These are phyloP conservation scores for Penicillium samsonianum DNA, from an alignment of 495 filamentous ascomycete genomes.

Conservation along the genomic window DNA sequence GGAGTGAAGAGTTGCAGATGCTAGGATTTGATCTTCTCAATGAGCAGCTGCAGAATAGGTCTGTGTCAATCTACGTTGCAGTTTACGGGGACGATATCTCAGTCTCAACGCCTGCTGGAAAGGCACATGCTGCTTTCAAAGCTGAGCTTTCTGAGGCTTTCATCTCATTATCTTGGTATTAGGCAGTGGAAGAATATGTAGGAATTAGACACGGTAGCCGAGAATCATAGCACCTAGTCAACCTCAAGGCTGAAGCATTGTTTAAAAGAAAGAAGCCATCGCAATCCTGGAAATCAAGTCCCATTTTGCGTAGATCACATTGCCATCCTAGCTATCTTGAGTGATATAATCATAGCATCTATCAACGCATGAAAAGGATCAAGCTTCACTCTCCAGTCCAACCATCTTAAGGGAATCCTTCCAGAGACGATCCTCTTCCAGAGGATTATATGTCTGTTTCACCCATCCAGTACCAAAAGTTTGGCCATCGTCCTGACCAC, in stretches of 20 bases:
- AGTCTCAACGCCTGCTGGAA: too few relatives aligned
- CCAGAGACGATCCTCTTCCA: slow-evolving; percentile 41
- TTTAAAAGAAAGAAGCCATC: not conserved
- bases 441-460: slow-evolving; percentile 34
- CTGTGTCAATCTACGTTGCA: too few relatives aligned
- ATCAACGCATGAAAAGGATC: not conserved
- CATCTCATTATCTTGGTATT: too few relatives aligned
- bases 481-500: slow-evolving; percentile 14
- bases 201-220: too few relatives aligned
- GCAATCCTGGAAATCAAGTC: not conserved
- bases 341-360: not conserved
- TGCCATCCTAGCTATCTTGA: not conserved
- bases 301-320: not conserved
- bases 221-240: not conserved
- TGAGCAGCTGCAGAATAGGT: too few relatives aligned
- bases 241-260: not conserved
- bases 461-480: slow-evolving; percentile 32
- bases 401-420: slow-evolving; percentile 39
- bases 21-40: too few relatives aligned
- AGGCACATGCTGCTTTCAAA: too few relatives aligned
- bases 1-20: too few relatives aligned
- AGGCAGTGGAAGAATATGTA: too few relatives aligned
- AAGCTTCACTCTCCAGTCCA: slow-evolving; percentile 18
- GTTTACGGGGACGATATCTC: too few relatives aligned
- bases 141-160: too few relatives aligned